A percentile compares a stretch with the other conserved stretches of the same genome.
These are phyloP conservation scores for Globisporangium polare DNA, from an alignment of 352 stramenopile genomes.

Conservation along the genomic window DNA sequence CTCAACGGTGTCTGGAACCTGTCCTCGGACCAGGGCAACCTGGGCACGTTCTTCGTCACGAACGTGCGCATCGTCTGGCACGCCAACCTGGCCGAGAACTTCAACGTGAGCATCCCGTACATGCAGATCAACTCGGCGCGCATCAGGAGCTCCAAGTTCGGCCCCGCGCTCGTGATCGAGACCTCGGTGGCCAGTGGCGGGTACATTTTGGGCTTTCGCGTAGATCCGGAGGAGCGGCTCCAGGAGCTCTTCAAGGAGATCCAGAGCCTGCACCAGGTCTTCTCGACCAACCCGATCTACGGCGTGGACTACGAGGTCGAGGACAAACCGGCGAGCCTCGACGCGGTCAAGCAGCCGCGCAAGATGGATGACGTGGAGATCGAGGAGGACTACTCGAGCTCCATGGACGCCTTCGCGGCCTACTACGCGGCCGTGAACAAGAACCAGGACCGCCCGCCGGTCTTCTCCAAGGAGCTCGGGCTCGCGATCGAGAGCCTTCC, in stretches of 20 bases:
- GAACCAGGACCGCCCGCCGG: conserved; percentile 63
- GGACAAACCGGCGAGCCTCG: conserved; percentile 58
- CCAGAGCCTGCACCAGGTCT: conserved; percentile 77
- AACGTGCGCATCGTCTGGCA: conserved; percentile 93
- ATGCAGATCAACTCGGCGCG: conserved; percentile 90
- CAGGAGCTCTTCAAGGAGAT: conserved; percentile 86
- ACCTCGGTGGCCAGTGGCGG: conserved; percentile 73
- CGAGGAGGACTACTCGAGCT: conserved; percentile 79
- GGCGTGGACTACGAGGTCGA: conserved; percentile 87
- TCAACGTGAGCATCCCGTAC: conserved; percentile 94
- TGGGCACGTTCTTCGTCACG: conserved; percentile 91
- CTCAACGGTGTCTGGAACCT: conserved; percentile 91
- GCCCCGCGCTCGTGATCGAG: conserved; percentile 87
- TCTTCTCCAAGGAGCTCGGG: conserved; percentile 78
- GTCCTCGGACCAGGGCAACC: conserved; percentile 89
- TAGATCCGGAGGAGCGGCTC: conserved; percentile 85
- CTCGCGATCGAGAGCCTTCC: conserved; percentile 85
- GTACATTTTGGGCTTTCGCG: conserved; percentile 90
- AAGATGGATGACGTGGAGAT: conserved; percentile 89
- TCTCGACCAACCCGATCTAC: conserved; percentile 86
- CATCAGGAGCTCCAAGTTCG: conserved; percentile 89
- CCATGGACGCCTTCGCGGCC: conserved; percentile 84
- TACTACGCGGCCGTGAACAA: conserved; percentile 89
- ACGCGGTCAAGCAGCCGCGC: conserved; percentile 66
- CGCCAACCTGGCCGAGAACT: conserved; percentile 91